Evolutionary conservation across 2,329 filamentous ascomycete genomes (phyloP).

Genomic region (Bipolaris victoriae): DNA sequence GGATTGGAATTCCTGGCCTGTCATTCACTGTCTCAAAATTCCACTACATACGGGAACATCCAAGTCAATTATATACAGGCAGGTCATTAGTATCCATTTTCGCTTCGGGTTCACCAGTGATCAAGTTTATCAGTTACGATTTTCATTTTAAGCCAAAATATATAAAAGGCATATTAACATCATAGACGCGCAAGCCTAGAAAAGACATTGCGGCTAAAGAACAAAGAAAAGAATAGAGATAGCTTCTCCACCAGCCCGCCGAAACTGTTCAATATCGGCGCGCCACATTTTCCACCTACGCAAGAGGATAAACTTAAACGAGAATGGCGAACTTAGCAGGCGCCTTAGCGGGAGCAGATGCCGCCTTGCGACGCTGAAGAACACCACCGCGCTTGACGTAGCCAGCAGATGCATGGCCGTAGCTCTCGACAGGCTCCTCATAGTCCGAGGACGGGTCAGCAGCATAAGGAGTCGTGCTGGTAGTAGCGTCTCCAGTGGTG

Average conservation of each 20-base stretch:
- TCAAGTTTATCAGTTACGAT: not conserved
- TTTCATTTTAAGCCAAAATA: not conserved
- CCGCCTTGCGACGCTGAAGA: conserved; percentile 26
- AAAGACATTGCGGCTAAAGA: not conserved
- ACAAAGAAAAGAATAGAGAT: not conserved
- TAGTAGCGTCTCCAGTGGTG: not conserved
- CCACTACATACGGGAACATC: too few relatives aligned
- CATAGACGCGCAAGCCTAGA: not conserved
- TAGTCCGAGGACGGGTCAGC: conserved; percentile 27
- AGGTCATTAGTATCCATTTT: too few relatives aligned
- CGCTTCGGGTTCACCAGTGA: not conserved
- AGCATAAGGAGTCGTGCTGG: not conserved
- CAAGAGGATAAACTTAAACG: not conserved
- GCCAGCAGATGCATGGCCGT: conserved; percentile 12
- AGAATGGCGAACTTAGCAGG: not conserved
- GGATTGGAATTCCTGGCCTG: not conserved
- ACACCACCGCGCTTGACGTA: conserved; percentile 33
- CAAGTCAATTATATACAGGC: too few relatives aligned
- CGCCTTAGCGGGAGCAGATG: not conserved
- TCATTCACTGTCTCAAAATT: not conserved
- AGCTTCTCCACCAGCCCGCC: not conserved
- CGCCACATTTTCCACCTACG: not conserved
- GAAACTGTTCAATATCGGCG: not conserved
- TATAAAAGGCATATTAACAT: not conserved
- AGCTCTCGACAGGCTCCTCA: conserved; percentile 2